Evolutionary conservation across 768 basidiomycete genomes (phyloP), one percentile per base, ranked within the genome.

Genomic region (Pisolithus sp.): DNA sequence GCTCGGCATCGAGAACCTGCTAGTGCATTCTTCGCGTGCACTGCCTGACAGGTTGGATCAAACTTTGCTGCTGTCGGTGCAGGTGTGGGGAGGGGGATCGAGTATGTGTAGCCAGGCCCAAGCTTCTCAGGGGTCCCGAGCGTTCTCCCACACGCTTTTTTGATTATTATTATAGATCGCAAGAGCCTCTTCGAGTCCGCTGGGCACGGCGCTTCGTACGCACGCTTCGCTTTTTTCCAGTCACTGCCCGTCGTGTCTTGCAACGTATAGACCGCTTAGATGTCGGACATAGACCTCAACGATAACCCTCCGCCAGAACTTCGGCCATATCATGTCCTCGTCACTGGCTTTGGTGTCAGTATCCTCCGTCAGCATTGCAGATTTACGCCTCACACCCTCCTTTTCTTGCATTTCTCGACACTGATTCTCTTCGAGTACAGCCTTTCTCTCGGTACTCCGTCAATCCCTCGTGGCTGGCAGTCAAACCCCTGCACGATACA

Each of bases 401-500:
- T 20, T 59, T 46, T 37, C 44, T 15, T 40, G 44, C 48, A 42
- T 58, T 47, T 13, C 34, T 34, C n/a, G 9, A 21, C 30, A 47
- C 59, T 63, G 48, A 62, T 63, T 28, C 48, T 48, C 46, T 45
- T 53, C 43, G 56, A 60, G 54, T 46, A 55, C 60, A 83, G 80
- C 81, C 83, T 24, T 83, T 81, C 63, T 65, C 72, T 47, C 75
- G 78, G 18, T 78, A 77, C 58, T 59, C 69, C 47, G 73, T 74
- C 50, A 87, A 87, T 59, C 85, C 86, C 2, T 86, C 85, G 20
- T 87, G 86, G 85, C 72, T 83, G 7, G 84, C 85, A 31, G 83
- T 82, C 10, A 70, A 77, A 54, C 73, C 80, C 9, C 71, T 88
- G 20, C 81, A 85, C 59, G 79, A 86, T 62, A 68, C 71, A 39